phyloP scores from a whole-genome alignment of 1,284 basidiomycete species.

The Cryptococcus wingfieldii region DNA sequence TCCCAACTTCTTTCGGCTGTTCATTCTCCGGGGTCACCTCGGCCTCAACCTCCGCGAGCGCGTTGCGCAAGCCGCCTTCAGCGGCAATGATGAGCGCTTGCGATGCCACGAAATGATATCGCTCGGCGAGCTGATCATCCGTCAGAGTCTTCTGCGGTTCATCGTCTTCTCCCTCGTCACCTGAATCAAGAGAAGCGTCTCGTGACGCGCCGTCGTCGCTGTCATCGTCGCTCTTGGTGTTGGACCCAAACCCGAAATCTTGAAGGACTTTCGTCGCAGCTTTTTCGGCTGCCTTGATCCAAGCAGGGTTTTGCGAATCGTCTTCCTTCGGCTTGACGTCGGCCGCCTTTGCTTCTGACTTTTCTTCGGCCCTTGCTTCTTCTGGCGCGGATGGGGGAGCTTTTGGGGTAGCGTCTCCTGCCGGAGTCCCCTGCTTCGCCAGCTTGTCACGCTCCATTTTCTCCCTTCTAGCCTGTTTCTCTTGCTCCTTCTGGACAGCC shows the following conservation, averaged over 20 bases:
- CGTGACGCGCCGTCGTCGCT: not conserved
- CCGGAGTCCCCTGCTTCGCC: not conserved
- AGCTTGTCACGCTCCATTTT: not conserved
- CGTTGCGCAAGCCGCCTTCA: conserved; percentile 22
- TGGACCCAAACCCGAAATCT: too few relatives aligned
- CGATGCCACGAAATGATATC: conserved; percentile 32
- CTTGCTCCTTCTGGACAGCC: not conserved
- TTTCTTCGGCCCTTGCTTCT: not conserved
- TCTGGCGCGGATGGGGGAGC: not conserved
- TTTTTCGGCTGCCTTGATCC: too few relatives aligned
- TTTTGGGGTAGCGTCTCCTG: not conserved
- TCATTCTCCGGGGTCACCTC: not conserved
- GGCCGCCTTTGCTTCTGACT: not conserved
- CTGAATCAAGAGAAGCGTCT: not conserved
- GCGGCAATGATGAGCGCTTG: conserved; percentile 34
- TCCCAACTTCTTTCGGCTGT: conserved; percentile 19
- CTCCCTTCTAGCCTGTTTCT: not conserved
- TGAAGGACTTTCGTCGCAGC: too few relatives aligned
- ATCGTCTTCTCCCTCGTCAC: not conserved
- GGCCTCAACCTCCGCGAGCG: not conserved
- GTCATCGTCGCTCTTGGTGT: too few relatives aligned
- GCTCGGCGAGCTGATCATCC: not conserved
- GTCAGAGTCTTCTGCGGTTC: not conserved
- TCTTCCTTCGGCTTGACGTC: not conserved
- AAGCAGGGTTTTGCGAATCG: not conserved